Percentiles rank a stretch among this genome's conserved stretches.
Evolutionary conservation across 768 basidiomycete species (phyloP).

Genomic region (Leccinum variicolor): DNA sequence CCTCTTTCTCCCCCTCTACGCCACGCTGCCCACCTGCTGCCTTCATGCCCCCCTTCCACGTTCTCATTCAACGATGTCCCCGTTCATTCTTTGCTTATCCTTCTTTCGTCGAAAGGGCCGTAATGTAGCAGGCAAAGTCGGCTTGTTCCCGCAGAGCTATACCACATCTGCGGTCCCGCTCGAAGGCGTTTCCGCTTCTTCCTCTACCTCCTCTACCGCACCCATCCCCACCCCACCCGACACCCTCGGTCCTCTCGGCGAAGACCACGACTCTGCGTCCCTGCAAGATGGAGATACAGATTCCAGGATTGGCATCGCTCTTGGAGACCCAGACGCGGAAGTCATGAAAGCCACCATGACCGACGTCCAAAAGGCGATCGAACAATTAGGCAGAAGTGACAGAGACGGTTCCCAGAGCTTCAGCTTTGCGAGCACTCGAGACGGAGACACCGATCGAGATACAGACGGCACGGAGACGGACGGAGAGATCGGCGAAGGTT

Average conservation of each 20-base stretch:
- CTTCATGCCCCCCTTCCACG: slow-evolving; percentile 13
- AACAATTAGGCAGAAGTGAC: slow-evolving; percentile 68
- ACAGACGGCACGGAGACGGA: slow-evolving; percentile 50
- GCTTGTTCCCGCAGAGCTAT: slow-evolving; percentile 89
- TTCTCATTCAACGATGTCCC: slow-evolving; percentile 20
- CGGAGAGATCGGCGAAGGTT: slow-evolving; percentile 53
- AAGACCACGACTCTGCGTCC: slow-evolving; percentile 44
- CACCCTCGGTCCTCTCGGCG: slow-evolving; percentile 42
- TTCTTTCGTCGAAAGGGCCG: slow-evolving; percentile 56
- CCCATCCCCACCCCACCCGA: slow-evolving; percentile 20
- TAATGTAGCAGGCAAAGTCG: slow-evolving; percentile 76
- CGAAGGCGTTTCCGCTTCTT: slow-evolving; percentile 22
- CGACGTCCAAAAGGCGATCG: slow-evolving; percentile 87
- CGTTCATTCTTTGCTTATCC: slow-evolving; percentile 24
- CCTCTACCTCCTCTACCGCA: slow-evolving; percentile 25
- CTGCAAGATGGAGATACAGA: slow-evolving; percentile 22
- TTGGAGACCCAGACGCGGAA: slow-evolving; percentile 34
- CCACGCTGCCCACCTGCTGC: slow-evolving; percentile 8
- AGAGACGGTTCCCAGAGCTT: slow-evolving; percentile 65
- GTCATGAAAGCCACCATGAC: slow-evolving; percentile 88
- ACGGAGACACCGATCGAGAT: slow-evolving; percentile 45
- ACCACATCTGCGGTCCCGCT: slow-evolving; percentile 60
- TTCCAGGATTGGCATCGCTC: slow-evolving; percentile 27
- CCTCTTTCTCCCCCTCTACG: not conserved
- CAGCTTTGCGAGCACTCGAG: slow-evolving; percentile 70